Evolutionary conservation across 225 moss, liverwort and hornwort species (phyloP), one percentile per base, ranked within the genome.

Genomic region (Lunularia cruciata): DNA sequence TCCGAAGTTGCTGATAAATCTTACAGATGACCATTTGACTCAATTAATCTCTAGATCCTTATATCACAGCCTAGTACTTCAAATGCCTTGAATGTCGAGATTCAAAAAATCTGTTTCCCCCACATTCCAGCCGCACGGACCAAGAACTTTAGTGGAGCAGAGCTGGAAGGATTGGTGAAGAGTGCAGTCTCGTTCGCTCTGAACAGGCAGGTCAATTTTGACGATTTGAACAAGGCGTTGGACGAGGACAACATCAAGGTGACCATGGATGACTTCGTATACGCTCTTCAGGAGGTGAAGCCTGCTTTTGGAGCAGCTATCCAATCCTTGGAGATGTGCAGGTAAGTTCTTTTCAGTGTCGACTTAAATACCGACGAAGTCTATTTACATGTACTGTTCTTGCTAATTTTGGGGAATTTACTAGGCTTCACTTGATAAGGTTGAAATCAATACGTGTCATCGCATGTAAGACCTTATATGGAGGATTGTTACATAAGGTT

Each of bases 131-230:
- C 95, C 18, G 57, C 78, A 40, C 76, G 72, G 65, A 89, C 92
- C 36, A 93, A 98, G 71, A 98, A 93, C 58, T 93, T 93, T 45
- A 98, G 93, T 79, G 96, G 96, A 70, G 96, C 96, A 68, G 90
- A 98, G 79, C 78, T 98, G 76, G 96, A 98, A 81, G 96, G 96
- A 60, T 79, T 91, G 59, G 92, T 98, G 72, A 93, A 88, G 84
- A 98, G 96, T 82, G 96, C 92, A 57, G 87, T 85, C 55, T 98
- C 96, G 46, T 98, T 89, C 83, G 92, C 93, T 54, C 82, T 98
- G 1, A 91, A 91, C 68, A 90, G 92, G 73, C 86, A 96, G 71
- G 85, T 96, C 57, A 89, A 92, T 67, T 65, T 86, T 70, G 75
- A 84, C 5, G 87, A 96, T 73, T 83, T 96, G 19, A 87, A 88